Evolutionary conservation across 768 basidiomycete species (phyloP).

Genomic region (Kockovaella imperatae): DNA sequence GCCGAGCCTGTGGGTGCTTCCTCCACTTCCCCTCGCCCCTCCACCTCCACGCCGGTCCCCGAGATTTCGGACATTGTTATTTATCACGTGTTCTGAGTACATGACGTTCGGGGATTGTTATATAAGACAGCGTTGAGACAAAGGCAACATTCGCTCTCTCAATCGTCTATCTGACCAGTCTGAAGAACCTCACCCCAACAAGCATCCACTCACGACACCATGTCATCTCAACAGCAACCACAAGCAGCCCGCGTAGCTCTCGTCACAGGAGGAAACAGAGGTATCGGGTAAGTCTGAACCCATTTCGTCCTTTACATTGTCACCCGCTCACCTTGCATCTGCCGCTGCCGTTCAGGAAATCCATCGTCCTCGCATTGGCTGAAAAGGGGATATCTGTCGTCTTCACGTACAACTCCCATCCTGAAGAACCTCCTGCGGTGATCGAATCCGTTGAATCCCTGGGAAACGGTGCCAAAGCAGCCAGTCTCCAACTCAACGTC

Average conservation of each 20-base stretch:
- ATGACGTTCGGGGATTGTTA: too few relatives aligned
- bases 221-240: neutral
- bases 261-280: conserved; percentile 4
- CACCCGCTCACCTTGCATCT: too few relatives aligned
- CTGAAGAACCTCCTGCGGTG: neutral
- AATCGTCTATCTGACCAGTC: too few relatives aligned
- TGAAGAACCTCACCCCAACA: conserved; percentile 25
- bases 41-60: too few relatives aligned
- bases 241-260: neutral
- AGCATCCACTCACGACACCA: neutral
- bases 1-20: too few relatives aligned
- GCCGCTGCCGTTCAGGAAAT: too few relatives aligned
- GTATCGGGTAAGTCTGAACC: conserved; percentile 3
- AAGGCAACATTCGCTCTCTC: too few relatives aligned
- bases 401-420: conserved; percentile 4
- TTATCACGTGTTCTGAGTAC: too few relatives aligned
- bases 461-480: neutral
- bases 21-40: too few relatives aligned
- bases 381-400: neutral
- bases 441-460: neutral
- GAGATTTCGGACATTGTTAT: too few relatives aligned
- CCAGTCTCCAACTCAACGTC: conserved; percentile 3
- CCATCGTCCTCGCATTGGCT: conserved; percentile 3
- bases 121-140: too few relatives aligned
- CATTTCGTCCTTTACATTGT: too few relatives aligned